Conservation (phyloP, 2,329 filamentous ascomycete genomes). For the Fusarium foetens region DNA sequence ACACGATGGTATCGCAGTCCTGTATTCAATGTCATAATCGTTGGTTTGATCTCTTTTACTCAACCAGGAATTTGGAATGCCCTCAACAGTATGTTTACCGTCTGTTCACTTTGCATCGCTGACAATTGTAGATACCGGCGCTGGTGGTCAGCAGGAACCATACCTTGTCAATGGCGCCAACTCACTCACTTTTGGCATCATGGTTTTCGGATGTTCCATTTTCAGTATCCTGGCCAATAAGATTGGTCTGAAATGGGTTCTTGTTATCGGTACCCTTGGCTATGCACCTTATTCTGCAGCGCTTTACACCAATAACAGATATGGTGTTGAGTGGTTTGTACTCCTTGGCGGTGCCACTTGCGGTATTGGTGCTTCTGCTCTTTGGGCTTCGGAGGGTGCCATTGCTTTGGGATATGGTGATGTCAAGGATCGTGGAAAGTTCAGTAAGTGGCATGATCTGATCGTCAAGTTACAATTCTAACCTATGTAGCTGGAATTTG, state of each 20-base stretch:
- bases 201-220: slow-evolving; percentile 56
- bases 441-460: slow-evolving; percentile 24
- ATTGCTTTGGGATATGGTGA: slow-evolving; percentile 62
- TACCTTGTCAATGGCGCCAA: slow-evolving; percentile 52
- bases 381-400: slow-evolving; percentile 63
- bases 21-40: slow-evolving; percentile 63
- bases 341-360: slow-evolving; percentile 60
- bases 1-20: slow-evolving; percentile 41
- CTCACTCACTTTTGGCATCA: slow-evolving; percentile 50
- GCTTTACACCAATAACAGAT: slow-evolving; percentile 62
- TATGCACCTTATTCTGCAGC: slow-evolving; percentile 61
- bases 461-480: neutral
- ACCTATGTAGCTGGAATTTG: slow-evolving; percentile 57
- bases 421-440: slow-evolving; percentile 58
- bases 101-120: fast-evolving
- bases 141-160: slow-evolving; percentile 62
- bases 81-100: slow-evolving; percentile 54
- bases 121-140: slow-evolving; percentile 53
- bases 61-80: slow-evolving; percentile 65
- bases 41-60: slow-evolving; percentile 63
- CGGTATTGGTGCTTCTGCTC: slow-evolving; percentile 60
- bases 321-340: slow-evolving; percentile 63
- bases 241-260: slow-evolving; percentile 59
- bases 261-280: slow-evolving; percentile 58
- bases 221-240: slow-evolving; percentile 59